These are phyloP conservation scores for Adiantum capillusveneris DNA, from an alignment of 75 land plant species.

Conservation along the genomic window DNA sequence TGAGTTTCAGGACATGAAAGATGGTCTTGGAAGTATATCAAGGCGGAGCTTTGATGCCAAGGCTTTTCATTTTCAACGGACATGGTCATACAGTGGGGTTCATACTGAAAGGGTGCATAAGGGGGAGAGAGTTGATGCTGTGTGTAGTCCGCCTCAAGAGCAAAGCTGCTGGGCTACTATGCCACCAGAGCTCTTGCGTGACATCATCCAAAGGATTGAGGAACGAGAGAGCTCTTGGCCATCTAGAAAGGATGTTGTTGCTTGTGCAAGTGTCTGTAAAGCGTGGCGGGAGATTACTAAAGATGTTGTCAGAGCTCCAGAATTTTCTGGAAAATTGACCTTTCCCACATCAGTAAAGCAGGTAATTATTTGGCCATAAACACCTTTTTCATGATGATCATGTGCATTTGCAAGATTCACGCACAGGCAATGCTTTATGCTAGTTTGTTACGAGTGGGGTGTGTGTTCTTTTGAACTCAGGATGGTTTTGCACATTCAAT, in stretches of 20 bases:
- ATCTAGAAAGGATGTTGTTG: slow-evolving; percentile 45
- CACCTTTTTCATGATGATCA: too few species aligned
- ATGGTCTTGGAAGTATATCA: slow-evolving; percentile 45
- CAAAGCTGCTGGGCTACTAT: slow-evolving; percentile 44
- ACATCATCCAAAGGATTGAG: slow-evolving; percentile 47
- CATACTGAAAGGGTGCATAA: slow-evolving; percentile 3
- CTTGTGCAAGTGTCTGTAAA: slow-evolving; percentile 52
- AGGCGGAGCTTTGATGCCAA: slow-evolving; percentile 37
- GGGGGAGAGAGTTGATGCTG: too few species aligned
- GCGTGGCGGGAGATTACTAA: slow-evolving; percentile 56
- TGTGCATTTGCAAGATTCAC: too few species aligned
- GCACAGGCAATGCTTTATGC: too few species aligned
- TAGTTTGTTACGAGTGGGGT: too few species aligned
- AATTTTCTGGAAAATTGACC: slow-evolving; percentile 49
- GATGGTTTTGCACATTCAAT: too few species aligned
- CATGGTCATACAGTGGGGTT: slow-evolving; percentile 22
- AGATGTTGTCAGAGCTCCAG: slow-evolving; percentile 47
- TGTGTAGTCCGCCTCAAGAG: slow-evolving; percentile 9
- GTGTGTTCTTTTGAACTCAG: too few species aligned
- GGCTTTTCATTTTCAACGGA: slow-evolving; percentile 23
- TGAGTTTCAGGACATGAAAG: slow-evolving; percentile 40
- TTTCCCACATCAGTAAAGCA: slow-evolving; percentile 63
- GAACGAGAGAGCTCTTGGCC: slow-evolving; percentile 49
- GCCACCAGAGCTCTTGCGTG: slow-evolving; percentile 48
- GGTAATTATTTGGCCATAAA: too few species aligned